Evolutionary conservation across 176 grass and related monocot genomes (phyloP), one percentile per base, ranked within the genome.

Genomic region (Oropetium thomaeum): DNA sequence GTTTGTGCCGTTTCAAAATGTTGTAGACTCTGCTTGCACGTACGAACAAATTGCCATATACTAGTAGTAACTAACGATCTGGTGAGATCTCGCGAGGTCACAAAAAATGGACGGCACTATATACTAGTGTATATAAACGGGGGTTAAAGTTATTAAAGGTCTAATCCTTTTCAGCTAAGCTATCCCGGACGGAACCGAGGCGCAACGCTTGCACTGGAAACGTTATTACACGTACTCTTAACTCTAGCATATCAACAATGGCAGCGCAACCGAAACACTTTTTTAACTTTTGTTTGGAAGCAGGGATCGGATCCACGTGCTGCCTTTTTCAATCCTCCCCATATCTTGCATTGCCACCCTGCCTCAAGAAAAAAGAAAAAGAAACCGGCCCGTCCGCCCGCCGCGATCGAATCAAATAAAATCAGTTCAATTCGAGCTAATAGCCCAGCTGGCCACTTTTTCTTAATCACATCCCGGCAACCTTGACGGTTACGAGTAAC

Each of bases 241-340:
- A 8, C 16, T 15, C 0, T 17, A 13, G 27, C 27, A 14, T 9
- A 22, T n/a, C n/a, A n/a, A n/a, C n/a, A 27, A 12, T 13, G 55
- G 26, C 26, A 39, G 8, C 32, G n/a, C n/a, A n/a, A 39, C 31
- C 25, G 19, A 29, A 5, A 27, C 11, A 19, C 13, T 45, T n/a
- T 12, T n/a, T 67, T 60, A 14, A n/a, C 4, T 23, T n/a, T 26
- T 70, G 81, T 13, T 57, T 47, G 28, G 58, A n/a, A 23, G 52
- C 47, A n/a, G 23, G 23, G 37, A 5, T 52, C 79, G 58, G 19
- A 77, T 87, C 79, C 72, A 77, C 58, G 58, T 77, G 72, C 47
- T 40, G 72, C 20, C 37, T 71, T 87, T 87, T 81, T 77, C 27
- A 58, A 71, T 10, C 17, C 12, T 8, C 45, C 23, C 45, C 23